Evolutionary conservation across 169 alveolate species (phyloP).

Genomic region (Plasmodium ovale): DNA sequence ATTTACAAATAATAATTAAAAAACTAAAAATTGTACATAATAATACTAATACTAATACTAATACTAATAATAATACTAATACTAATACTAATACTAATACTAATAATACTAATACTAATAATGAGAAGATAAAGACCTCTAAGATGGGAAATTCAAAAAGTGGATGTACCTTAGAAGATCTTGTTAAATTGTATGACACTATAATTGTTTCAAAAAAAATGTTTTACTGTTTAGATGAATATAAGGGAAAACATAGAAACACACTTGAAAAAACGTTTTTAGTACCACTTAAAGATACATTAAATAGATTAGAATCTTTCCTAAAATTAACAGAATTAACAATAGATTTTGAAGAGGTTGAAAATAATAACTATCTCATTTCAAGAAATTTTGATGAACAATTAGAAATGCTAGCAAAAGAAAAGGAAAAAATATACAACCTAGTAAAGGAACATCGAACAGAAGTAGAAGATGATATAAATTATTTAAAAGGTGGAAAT

Average conservation of each 20-base stretch:
- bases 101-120: conserved; percentile 1
- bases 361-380: conserved; percentile 89
- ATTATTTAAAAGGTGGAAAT: conserved; percentile 84
- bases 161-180: conserved; percentile 75
- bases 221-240: conserved; percentile 75
- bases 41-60: not conserved
- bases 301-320: conserved; percentile 88
- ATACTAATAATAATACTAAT: not conserved
- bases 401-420: conserved; percentile 69
- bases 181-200: conserved; percentile 79
- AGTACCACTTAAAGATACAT: conserved; percentile 83
- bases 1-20: conserved; percentile 79
- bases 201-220: conserved; percentile 52
- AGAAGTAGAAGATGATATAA: conserved; percentile 86
- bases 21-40: conserved; percentile 80
- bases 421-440: conserved; percentile 60
- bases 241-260: conserved; percentile 79
- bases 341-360: conserved; percentile 93
- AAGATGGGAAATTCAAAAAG: not conserved
- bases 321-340: conserved; percentile 93
- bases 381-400: conserved; percentile 88
- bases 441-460: conserved; percentile 82
- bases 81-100: conserved; percentile 34
- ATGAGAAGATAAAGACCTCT: not conserved
- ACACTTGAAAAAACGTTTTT: conserved; percentile 78